Evolutionary conservation across 73 alveolate genomes (phyloP), one percentile per base, ranked within the genome.

Genomic region (Blepharisma stoltei): DNA sequence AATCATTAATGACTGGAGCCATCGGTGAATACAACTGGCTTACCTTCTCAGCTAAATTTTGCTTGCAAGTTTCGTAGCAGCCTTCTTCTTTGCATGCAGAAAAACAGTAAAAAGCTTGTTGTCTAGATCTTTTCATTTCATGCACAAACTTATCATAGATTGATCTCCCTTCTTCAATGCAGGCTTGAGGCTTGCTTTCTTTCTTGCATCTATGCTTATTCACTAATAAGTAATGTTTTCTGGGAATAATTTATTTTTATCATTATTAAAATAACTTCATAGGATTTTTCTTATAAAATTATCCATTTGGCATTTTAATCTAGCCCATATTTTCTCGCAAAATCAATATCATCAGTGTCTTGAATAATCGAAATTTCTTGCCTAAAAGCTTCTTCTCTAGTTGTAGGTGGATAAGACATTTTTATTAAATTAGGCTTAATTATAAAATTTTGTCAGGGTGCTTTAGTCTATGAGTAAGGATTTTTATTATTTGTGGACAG

Each of bases 391-490:
- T n/a, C 73, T 60, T 60, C 73, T 20, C 14, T 8, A 20, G 73
- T 8, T n/a, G 23, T 14, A 60, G 73, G 73, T 18, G 73, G 73
- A 60, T 60, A 60, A 60, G 73, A n/a, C 73, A 60, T 60, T 18
- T 25, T 60, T 60, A 14, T 14, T 50, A 14, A 50, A 50, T 14
- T 50, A 18, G 4, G n/a, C 21, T 50, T 14, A 50, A 50, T 50
- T 50, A 32, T 32, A 32, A 32, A 32, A 32, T 32, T 32, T 32
- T 32, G 41, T 32, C 41, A 32, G 41, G 41, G 41, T 32, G 41
- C 41, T 32, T 32, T 32, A 32, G 41, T 32, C 41, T 32, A 32
- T 32, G 41, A 32, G 41, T 32, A 3, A 32, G 41, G 0, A 32
- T 50, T 50, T 50, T 50, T 14, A 50, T 18, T 18, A 50, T 18